These are phyloP conservation scores for Paecilomyces fulvus DNA, from an alignment of 2,329 filamentous ascomycete species.

Conservation along the genomic window DNA sequence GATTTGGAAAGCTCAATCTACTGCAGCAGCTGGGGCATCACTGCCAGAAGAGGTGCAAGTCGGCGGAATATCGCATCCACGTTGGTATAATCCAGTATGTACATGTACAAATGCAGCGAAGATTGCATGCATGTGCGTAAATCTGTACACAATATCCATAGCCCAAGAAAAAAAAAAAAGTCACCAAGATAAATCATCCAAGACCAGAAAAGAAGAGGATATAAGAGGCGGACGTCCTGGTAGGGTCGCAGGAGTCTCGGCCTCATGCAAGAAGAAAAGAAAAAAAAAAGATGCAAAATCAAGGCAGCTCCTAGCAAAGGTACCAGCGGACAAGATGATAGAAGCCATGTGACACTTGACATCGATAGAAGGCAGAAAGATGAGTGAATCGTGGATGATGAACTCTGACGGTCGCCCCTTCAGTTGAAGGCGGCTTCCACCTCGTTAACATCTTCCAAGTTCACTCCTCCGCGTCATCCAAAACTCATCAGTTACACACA, in stretches of 20 bases:
- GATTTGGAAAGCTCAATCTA: neutral
- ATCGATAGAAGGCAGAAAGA: neutral
- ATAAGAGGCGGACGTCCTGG: neutral
- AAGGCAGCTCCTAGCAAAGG: neutral
- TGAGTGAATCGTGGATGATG: neutral
- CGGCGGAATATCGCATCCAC: neutral
- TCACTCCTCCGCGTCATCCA: neutral
- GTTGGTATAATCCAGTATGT: neutral
- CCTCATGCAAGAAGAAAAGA: neutral
- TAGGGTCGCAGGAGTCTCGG: neutral
- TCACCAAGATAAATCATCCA: neutral
- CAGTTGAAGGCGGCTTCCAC: neutral
- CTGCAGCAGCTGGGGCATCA: neutral
- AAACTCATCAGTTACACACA: neutral
- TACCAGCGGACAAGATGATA: too few relatives aligned
- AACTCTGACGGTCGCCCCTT: neutral
- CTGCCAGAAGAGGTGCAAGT: neutral
- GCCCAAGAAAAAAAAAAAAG: neutral
- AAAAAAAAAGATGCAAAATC: neutral
- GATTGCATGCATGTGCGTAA: neutral
- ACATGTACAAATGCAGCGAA: slow-evolving; percentile 3
- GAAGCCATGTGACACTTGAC: too few relatives aligned
- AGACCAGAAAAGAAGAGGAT: neutral
- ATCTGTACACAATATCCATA: neutral
- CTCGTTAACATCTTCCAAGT: neutral